These are phyloP conservation scores for Nakataea oryzae DNA, from an alignment of 2,329 filamentous ascomycete species.

Conservation along the genomic window DNA sequence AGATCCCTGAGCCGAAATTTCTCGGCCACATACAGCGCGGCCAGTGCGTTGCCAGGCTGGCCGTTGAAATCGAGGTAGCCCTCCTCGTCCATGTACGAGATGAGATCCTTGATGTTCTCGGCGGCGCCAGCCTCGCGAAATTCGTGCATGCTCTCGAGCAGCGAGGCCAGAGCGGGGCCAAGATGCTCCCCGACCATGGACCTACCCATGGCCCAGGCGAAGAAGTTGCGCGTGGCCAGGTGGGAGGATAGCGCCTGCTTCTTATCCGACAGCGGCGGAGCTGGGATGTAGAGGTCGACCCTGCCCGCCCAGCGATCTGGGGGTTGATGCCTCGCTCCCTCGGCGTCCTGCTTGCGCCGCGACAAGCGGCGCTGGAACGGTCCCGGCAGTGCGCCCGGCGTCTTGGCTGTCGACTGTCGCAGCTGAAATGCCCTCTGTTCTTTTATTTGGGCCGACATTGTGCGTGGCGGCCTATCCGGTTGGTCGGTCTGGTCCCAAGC, in stretches of 20 bases:
- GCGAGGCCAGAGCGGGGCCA: slow-evolving; percentile 49
- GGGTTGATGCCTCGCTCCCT: background rate
- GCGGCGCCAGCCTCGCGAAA: slow-evolving; percentile 40
- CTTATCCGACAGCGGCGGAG: slow-evolving; percentile 42
- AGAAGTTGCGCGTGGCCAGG: slow-evolving; percentile 62
- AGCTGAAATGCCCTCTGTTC: slow-evolving; percentile 8
- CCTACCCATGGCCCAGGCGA: slow-evolving; percentile 57
- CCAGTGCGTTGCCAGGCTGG: slow-evolving; percentile 58
- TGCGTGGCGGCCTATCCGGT: slow-evolving; percentile 10
- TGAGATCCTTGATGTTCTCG: slow-evolving; percentile 50
- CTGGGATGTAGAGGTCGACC: slow-evolving; percentile 60
- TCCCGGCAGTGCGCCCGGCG: slow-evolving; percentile 7
- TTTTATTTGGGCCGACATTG: slow-evolving; percentile 1
- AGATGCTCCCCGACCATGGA: slow-evolving; percentile 60
- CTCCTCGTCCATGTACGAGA: slow-evolving; percentile 56
- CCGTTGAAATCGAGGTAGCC: slow-evolving; percentile 60
- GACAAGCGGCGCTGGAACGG: slow-evolving; percentile 14
- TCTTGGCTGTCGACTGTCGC: slow-evolving; percentile 13
- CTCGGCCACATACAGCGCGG: slow-evolving; percentile 58
- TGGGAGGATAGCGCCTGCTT: slow-evolving; percentile 52
- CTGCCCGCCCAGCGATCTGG: slow-evolving; percentile 9
- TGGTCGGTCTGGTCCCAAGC: slow-evolving; percentile 15
- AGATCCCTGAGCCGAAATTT: slow-evolving; percentile 50
- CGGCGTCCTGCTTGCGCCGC: background rate
- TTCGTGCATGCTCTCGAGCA: slow-evolving; percentile 56